Percentiles rank a stretch among this genome's conserved stretches.
These are phyloP conservation scores for Scheffersomyces coipomensis DNA, from an alignment of 805 yeast species.

Conservation along the genomic window DNA sequence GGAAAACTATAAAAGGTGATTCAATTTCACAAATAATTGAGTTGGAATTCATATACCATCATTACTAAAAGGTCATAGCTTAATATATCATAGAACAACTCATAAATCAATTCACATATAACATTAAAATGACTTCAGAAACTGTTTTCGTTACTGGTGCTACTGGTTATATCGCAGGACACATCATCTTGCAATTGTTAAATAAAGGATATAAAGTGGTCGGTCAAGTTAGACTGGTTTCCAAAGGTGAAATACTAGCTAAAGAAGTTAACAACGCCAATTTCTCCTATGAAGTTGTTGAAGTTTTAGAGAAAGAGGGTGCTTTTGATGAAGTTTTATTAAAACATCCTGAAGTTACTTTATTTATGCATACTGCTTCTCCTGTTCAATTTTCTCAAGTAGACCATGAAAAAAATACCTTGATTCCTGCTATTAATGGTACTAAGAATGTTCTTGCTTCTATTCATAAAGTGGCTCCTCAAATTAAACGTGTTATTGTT, in stretches of 20 bases:
- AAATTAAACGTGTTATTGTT: constrained; percentile 41
- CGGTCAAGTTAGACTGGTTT: constrained; percentile 49
- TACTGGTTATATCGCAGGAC: constrained; percentile 54
- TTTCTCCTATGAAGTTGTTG: constrained; percentile 21
- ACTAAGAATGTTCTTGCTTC: constrained; percentile 32
- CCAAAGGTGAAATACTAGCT: constrained; percentile 38
- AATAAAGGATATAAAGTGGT: constrained; percentile 43
- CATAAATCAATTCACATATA: too few species aligned
- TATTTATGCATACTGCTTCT: constrained; percentile 28
- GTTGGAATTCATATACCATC: too few species aligned
- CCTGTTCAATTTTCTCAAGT: constrained; percentile 30
- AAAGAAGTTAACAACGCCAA: constrained; percentile 10
- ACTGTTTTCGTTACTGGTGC: constrained; percentile 52
- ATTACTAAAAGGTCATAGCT: too few species aligned
- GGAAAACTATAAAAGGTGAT: too few species aligned
- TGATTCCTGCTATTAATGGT: constrained; percentile 29
- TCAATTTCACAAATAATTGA: too few species aligned
- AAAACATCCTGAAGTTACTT: constrained; percentile 20
- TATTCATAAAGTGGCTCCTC: constrained; percentile 38
- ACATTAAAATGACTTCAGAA: too few species aligned
- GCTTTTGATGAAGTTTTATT: constrained; percentile 27
- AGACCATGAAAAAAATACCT: constrained; percentile 27
- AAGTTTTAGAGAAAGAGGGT: constrained; percentile 16
- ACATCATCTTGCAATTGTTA: constrained; percentile 41
- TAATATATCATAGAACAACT: too few species aligned